Percentiles rank a stretch among this genome's conserved stretches.
These are phyloP conservation scores for Mantamonas sphyraenae DNA, from an alignment of 78 protist species.

Conservation along the genomic window DNA sequence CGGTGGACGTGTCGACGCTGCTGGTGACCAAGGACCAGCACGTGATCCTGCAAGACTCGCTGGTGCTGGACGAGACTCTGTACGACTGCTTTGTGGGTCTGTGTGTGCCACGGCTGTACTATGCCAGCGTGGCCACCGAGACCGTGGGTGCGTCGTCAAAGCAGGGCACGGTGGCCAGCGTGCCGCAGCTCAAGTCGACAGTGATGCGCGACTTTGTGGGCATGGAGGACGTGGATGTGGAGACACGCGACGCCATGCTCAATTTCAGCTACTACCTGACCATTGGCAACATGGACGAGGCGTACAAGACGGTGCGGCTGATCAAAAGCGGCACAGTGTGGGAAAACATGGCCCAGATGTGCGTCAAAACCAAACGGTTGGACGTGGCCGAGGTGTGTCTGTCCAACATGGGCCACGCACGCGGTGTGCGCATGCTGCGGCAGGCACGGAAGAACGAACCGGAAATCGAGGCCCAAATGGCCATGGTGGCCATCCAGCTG, in stretches of 20 bases:
- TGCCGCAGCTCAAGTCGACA: background rate
- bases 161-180: background rate
- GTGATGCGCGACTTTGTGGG: slow-evolving; percentile 65
- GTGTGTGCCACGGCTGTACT: slow-evolving; percentile 28
- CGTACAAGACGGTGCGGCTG: slow-evolving; percentile 47
- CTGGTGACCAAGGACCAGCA: background rate
- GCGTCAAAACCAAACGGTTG: slow-evolving; percentile 49
- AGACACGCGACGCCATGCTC: slow-evolving; percentile 36
- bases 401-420: slow-evolving; percentile 52
- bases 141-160: background rate
- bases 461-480: slow-evolving; percentile 51
- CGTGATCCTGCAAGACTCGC: background rate
- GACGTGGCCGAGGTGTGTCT: slow-evolving; percentile 75
- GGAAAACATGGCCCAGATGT: slow-evolving; percentile 70
- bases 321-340: slow-evolving; percentile 46
- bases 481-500: slow-evolving; percentile 61
- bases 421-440: slow-evolving; percentile 31
- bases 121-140: background rate
- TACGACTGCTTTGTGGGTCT: slow-evolving; percentile 29
- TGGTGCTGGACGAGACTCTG: slow-evolving; percentile 2
- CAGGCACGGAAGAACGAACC: slow-evolving; percentile 9
- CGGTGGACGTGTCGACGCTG: background rate
- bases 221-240: slow-evolving; percentile 23
- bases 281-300: slow-evolving; percentile 77
- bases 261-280: slow-evolving; percentile 55